Evolutionary conservation across 257 asterid genomes (phyloP).

Genomic region (Solanum clarkiae): DNA sequence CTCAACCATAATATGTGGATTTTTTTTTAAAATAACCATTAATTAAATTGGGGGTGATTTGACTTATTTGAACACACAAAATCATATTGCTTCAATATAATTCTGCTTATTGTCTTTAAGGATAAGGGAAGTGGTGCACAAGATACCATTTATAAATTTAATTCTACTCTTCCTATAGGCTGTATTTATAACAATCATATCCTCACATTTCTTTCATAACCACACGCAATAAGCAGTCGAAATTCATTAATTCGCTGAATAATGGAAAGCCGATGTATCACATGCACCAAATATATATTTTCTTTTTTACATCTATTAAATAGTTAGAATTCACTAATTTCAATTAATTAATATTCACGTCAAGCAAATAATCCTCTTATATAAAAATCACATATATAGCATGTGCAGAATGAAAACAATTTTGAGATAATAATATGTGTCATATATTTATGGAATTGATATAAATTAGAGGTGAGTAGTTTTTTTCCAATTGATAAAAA

Average conservation of each 20-base stretch:
- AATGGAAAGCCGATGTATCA: neutral
- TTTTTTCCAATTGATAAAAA: neutral
- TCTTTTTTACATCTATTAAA: neutral
- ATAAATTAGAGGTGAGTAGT: neutral
- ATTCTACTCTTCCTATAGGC: neutral
- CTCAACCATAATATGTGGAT: neutral
- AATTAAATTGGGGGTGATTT: neutral
- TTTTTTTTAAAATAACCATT: too few species aligned
- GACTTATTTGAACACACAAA: neutral
- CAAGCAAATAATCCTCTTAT: neutral
- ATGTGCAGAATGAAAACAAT: neutral
- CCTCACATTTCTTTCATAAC: neutral
- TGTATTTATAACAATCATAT: neutral
- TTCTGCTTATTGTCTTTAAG: neutral
- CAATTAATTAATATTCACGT: neutral
- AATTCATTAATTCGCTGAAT: too few species aligned
- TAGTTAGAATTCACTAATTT: too few species aligned
- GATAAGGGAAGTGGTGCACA: neutral
- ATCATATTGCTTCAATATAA: neutral
- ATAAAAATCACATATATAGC: too few species aligned
- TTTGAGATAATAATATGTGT: too few species aligned
- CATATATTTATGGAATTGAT: too few species aligned
- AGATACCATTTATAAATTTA: neutral
- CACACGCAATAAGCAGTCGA: neutral
- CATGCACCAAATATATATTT: neutral